Evolutionary conservation across 805 yeast genomes (phyloP), one percentile per base, ranked within the genome.

Genomic region (Kazachstania psychrophila): DNA sequence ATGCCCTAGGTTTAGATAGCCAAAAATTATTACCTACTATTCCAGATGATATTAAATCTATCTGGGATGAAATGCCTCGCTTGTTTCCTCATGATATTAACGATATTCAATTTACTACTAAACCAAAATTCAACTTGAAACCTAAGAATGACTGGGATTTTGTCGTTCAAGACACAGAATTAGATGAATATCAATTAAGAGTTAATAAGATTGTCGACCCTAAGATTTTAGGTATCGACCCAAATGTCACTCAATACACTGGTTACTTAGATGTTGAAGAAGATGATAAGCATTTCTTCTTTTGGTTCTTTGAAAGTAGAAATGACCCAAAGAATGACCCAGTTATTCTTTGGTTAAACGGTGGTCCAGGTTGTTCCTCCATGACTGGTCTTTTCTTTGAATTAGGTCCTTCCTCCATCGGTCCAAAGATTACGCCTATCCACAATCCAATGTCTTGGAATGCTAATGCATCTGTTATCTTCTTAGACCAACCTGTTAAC

Each of bases 341-440:
- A 1, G 68, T 85, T 28, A 72, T 87, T 34, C 68, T 89, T 12
- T 92, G 98, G 97, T 69, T 92, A 22, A 92, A 92, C 56, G 98
- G 98, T 28, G 99, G 99, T 0, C 99, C 99, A 0, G 99, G 98
- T 0, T 92, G 99, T 58, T 87, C 96, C 2, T 87, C 96, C 0
- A 77, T 92, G 92, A 97, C 92, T 58, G 99, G 99, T n/a, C 94
- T 95, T 0, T 58, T 92, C 46, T 75, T 88, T 76, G 98, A 92
- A 58, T 64, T 79, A 4, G 98, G 99, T 0, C 97, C 98, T 1
- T 72, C 86, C 31, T 68, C 95, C 33, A 70, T 87, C 16, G 63
- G 65, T 46, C 48, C 55, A 0, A 53, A 70, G 10, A 65, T 64
- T 5, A 58, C 68, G 38, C 70, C 86, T 5, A 60, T 56, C 12